Evolutionary conservation across 768 basidiomycete species (phyloP).

Genomic region (Termitomyces sp.): DNA sequence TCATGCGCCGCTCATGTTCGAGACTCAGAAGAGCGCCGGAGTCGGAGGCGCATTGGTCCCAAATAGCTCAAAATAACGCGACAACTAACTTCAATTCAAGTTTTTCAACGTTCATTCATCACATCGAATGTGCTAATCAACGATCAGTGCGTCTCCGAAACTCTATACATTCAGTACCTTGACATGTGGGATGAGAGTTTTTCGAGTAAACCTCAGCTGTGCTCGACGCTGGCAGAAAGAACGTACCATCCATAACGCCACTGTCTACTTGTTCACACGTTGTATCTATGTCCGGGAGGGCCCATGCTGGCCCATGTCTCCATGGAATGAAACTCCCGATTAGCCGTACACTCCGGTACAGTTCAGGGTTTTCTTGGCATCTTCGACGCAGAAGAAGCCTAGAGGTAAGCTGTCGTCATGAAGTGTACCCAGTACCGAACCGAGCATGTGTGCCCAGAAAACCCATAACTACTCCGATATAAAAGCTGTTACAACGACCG

Average conservation of each 20-base stretch:
- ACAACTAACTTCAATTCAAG: background rate
- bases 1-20: background rate
- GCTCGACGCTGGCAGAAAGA: too few species aligned
- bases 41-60: background rate
- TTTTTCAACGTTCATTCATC: background rate
- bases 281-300: background rate
- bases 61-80: slow-evolving; percentile 14
- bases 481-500: background rate
- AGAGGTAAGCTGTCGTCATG: background rate
- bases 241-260: background rate
- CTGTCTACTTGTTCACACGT: background rate
- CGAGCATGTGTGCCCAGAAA: background rate
- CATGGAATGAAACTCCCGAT: background rate
- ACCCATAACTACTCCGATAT: background rate
- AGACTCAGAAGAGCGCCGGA: too few species aligned
- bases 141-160: background rate
- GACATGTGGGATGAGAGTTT: background rate
- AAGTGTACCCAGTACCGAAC: background rate
- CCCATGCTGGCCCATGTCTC: background rate
- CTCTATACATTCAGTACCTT: background rate
- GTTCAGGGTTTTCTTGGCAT: background rate
- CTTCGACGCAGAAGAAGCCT: slow-evolving; percentile 3
- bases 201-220: background rate
- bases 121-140: background rate
- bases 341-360: background rate